Conservation (phyloP, 352 stramenopile genomes). For the Globisporangium recalcitrans region DNA sequence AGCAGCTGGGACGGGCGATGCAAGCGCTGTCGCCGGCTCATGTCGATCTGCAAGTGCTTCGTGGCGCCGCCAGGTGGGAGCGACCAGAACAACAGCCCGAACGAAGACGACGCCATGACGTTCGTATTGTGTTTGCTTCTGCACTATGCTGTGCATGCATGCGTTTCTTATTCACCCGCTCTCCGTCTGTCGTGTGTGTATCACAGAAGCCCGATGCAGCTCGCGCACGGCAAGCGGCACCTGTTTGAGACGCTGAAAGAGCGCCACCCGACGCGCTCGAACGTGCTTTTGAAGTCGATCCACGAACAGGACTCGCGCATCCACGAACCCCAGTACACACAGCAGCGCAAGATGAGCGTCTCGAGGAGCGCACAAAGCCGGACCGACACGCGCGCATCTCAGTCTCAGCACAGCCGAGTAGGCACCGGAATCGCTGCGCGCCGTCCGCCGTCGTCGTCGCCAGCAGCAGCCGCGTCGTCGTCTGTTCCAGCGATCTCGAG, state of each 20-base stretch:
- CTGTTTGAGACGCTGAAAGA: conserved; percentile 17
- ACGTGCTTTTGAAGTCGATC: conserved; percentile 9
- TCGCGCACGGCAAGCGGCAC: conserved; percentile 15
- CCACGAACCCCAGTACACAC: background rate
- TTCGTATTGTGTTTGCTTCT: background rate
- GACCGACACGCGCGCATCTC: background rate
- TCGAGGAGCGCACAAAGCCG: conserved; percentile 1
- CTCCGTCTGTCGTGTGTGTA: background rate
- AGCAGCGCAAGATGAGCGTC: background rate
- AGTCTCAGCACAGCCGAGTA: background rate
- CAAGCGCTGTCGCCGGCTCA: conserved; percentile 15
- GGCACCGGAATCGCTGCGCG: background rate
- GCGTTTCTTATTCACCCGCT: background rate
- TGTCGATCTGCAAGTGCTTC: conserved; percentile 20
- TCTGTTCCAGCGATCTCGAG: conserved; percentile 11
- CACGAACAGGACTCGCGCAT: background rate
- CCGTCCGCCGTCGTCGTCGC: background rate
- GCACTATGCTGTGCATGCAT: background rate
- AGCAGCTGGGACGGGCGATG: conserved; percentile 19
- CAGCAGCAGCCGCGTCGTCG: background rate
- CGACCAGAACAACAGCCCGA: conserved; percentile 12
- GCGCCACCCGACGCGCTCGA: conserved; percentile 13
- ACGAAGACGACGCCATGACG: background rate
- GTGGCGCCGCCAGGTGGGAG: background rate
- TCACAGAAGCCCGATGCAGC: conserved; percentile 5